Base-by-base conservation (phyloP, 202 grass and related monocot genomes). In the Saccharum hybrid region DNA sequence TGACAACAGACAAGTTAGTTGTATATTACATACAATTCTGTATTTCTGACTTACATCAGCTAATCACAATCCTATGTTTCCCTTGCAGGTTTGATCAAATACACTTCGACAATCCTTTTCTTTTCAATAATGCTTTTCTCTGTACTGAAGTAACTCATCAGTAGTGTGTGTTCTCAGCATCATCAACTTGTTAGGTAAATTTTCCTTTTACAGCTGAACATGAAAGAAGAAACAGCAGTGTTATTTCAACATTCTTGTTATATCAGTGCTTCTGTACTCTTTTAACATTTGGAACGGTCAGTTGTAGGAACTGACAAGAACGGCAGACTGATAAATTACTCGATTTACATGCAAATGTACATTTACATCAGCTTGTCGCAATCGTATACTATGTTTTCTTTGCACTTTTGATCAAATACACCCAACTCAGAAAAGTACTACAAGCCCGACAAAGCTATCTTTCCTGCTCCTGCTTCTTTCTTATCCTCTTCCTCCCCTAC, bases 401-500 rank as follows among this genome's bases (percentile, higher is more conserved):
- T 87, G 42, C 63, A 67, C 23, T 14, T 76, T 57, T 82, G 41
- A 68, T 34, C 7, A n/a, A 82, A 66, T 61, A 10, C 21, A 88
- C 62, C 22, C 13, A 66, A 18, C 84, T 87, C 51, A 16, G n/a
- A 78, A 59, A 37, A 19, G 72, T 34, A 42, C 12, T 86, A 88
- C 30, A 56, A 69, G 67, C 66, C 68, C 5, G 72, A 31, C n/a
- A 77, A 41, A 39, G 42, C 8, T 71, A 36, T 66, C 43, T 67
- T 59, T 18, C 3, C 8, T 51, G 45, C 31, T n/a, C 10, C 49
- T 64, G 56, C 46, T 57, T 60, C 38, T 84, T 66, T 39, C 48
- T 45, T 23, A 40, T 71, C 83, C 28, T 43, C 75, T 38, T 87
- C 82, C 19, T 88, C 86, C 62, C 74, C 79, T 26, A 91, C 66